Conservation (phyloP, 495 filamentous ascomycete genomes). For the Talaromyces borbonicus region DNA sequence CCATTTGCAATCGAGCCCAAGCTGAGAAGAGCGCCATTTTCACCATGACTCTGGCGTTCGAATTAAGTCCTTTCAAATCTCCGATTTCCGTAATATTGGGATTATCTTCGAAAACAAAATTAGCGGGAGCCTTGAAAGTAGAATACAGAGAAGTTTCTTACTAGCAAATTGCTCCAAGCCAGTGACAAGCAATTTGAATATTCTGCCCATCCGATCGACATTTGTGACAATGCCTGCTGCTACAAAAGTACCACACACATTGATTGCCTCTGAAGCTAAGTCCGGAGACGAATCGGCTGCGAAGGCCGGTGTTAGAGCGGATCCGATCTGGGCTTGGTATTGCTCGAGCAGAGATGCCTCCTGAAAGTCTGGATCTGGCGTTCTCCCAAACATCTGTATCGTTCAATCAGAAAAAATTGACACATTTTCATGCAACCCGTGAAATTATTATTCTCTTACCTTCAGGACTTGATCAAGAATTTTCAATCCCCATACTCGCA, state of each 20-base stretch:
- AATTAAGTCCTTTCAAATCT: slow-evolving; percentile 84
- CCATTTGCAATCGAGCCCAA: slow-evolving; percentile 97
- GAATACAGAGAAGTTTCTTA: slow-evolving; percentile 16
- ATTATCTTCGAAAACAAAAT: slow-evolving; percentile 35
- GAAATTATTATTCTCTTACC: no score
- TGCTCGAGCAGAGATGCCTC: slow-evolving; percentile 94
- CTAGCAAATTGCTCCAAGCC: slow-evolving; percentile 88
- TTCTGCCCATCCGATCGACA: slow-evolving; percentile 95
- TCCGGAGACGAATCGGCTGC: slow-evolving; percentile 92
- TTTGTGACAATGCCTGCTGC: slow-evolving; percentile 95
- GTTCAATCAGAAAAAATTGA: not conserved
- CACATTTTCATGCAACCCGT: no score
- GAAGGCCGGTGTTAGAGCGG: slow-evolving; percentile 92
- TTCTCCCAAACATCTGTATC: slow-evolving; percentile 77
- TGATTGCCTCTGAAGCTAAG: slow-evolving; percentile 86
- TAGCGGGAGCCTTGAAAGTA: slow-evolving; percentile 5
- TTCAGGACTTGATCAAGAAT: slow-evolving; percentile 89
- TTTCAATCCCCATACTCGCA: slow-evolving; percentile 79
- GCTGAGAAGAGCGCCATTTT: slow-evolving; percentile 95
- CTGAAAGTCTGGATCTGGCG: slow-evolving; percentile 90
- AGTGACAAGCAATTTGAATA: slow-evolving; percentile 83
- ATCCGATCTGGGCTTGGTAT: slow-evolving; percentile 97
- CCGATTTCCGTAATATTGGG: slow-evolving; percentile 79
- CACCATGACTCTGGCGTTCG: slow-evolving; percentile 97
- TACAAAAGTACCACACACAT: slow-evolving; percentile 96